These are phyloP conservation scores for Omphalea diandra DNA, from an alignment of 441 rosid species.

Conservation along the genomic window DNA sequence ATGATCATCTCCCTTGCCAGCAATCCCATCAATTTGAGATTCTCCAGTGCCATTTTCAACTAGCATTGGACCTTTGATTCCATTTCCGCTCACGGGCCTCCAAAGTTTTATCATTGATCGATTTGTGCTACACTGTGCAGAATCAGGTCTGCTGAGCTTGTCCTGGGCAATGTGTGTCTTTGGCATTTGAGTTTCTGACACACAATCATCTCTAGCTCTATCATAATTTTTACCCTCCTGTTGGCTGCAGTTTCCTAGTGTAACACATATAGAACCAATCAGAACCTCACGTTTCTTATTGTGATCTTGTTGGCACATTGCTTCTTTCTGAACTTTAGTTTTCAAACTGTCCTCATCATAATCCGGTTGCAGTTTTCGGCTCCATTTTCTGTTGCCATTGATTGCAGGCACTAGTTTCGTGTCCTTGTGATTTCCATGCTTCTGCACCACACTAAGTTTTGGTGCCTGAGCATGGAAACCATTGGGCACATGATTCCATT, in stretches of 20 bases:
- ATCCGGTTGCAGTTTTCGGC: slow-evolving; percentile 55
- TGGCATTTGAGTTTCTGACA: slow-evolving; percentile 37
- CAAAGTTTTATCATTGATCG: slow-evolving; percentile 49
- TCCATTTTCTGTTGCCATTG: slow-evolving; percentile 68
- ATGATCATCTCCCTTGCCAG: slow-evolving; percentile 29
- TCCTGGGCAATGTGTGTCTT: slow-evolving; percentile 41
- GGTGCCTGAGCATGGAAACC: slow-evolving; percentile 45
- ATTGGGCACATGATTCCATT: slow-evolving; percentile 36
- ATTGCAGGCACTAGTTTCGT: slow-evolving; percentile 32
- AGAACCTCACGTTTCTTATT: slow-evolving; percentile 56
- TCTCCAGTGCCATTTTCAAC: slow-evolving; percentile 37
- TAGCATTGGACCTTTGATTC: slow-evolving; percentile 34
- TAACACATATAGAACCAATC: slow-evolving; percentile 81
- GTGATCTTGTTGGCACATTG: slow-evolving; percentile 42
- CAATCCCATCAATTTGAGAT: slow-evolving; percentile 29
- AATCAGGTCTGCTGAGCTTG: slow-evolving; percentile 35
- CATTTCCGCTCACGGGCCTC: slow-evolving; percentile 77
- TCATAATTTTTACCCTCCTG: slow-evolving; percentile 37
- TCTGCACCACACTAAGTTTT: slow-evolving; percentile 48
- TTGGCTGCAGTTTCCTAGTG: slow-evolving; percentile 44
- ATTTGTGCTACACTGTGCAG: slow-evolving; percentile 33
- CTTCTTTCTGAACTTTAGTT: slow-evolving; percentile 42
- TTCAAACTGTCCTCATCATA: slow-evolving; percentile 36
- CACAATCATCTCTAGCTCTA: slow-evolving; percentile 31
- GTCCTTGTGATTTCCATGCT: slow-evolving; percentile 54